Evolutionary conservation across 371 early-diverging fungal genomes (phyloP).

Genomic region (Mucor lusitanicus): DNA sequence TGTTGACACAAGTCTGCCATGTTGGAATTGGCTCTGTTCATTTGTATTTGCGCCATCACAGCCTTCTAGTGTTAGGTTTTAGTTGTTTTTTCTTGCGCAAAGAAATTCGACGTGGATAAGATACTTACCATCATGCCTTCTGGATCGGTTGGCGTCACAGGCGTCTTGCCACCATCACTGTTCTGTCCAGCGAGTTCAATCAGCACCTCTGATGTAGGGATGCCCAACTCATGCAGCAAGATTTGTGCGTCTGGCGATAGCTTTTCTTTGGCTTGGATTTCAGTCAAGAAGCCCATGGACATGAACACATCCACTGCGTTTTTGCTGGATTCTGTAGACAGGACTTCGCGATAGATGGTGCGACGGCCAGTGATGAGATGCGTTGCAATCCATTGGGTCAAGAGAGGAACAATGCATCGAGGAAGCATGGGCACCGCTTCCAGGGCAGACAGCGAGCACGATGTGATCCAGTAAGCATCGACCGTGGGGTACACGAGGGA

Average conservation of each 20-base stretch:
- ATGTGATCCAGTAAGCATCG: constrained; percentile 55
- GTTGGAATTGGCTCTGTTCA: constrained; percentile 56
- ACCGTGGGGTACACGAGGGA: constrained; percentile 51
- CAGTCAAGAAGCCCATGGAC: constrained; percentile 45
- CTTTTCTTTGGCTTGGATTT: constrained; percentile 45
- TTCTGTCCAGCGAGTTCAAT: constrained; percentile 51
- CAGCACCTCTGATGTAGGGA: constrained; percentile 46
- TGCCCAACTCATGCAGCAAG: constrained; percentile 48
- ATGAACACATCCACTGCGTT: constrained; percentile 49
- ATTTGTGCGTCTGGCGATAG: constrained; percentile 52
- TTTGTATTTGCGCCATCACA: constrained; percentile 54
- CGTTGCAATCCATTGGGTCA: constrained; percentile 54
- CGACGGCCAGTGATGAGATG: constrained; percentile 50
- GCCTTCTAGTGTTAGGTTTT: constrained; percentile 33
- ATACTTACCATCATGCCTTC: constrained; percentile 50
- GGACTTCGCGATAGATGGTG: constrained; percentile 51
- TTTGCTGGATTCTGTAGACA: constrained; percentile 49
- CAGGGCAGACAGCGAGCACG: constrained; percentile 52
- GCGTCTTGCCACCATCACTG: constrained; percentile 40
- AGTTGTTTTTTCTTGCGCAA: background rate
- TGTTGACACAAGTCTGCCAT: constrained; percentile 56
- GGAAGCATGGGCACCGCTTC: constrained; percentile 53
- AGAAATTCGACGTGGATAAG: no score
- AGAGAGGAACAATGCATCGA: constrained; percentile 43
- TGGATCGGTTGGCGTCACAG: constrained; percentile 44